A percentile compares a stretch with the other conserved stretches of the same genome.
Conservation (phyloP, 139 green algal genomes). For the Diplosphaera chodatii region DNA sequence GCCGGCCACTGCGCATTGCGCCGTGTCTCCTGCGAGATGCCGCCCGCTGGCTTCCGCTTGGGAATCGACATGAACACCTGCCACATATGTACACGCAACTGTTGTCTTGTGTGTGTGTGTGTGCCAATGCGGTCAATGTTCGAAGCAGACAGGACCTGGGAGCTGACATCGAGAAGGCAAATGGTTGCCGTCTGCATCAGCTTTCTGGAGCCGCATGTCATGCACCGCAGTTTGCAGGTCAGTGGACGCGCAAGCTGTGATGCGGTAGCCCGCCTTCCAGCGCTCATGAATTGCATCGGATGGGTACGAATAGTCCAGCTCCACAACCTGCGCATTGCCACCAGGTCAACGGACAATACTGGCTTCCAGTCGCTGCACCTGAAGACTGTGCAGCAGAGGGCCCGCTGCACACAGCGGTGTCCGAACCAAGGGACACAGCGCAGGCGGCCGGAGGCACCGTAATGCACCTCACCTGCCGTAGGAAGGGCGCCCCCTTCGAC, state of each 20-base stretch:
- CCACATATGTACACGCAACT: too few species aligned
- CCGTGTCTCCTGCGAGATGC: conserved; percentile 86
- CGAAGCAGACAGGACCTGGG: too few species aligned
- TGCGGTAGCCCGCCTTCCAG: conserved; percentile 66
- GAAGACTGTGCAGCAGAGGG: too few species aligned
- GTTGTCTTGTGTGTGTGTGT: too few species aligned
- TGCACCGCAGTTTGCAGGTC: conserved; percentile 64
- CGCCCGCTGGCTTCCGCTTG: conserved; percentile 37
- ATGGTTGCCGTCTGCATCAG: too few species aligned
- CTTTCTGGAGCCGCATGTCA: too few species aligned
- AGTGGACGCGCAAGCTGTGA: conserved; percentile 66
- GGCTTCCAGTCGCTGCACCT: too few species aligned
- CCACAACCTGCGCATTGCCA: conserved; percentile 37
- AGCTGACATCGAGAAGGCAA: too few species aligned
- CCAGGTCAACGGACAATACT: background rate
- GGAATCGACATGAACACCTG: conserved; percentile 24
- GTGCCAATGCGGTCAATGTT: too few species aligned
- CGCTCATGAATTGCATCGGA: conserved; percentile 71
- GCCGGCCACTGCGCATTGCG: conserved; percentile 69
- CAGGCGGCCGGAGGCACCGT: too few species aligned
- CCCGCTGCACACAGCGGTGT: too few species aligned
- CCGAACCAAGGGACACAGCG: too few species aligned
- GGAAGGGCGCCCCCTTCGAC: conserved; percentile 60
- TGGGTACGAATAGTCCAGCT: conserved; percentile 82
- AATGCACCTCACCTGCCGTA: conserved; percentile 41